Evolutionary conservation across 805 yeast species (phyloP).

Genomic region (Yamadazyma takamatsuzukensis): DNA sequence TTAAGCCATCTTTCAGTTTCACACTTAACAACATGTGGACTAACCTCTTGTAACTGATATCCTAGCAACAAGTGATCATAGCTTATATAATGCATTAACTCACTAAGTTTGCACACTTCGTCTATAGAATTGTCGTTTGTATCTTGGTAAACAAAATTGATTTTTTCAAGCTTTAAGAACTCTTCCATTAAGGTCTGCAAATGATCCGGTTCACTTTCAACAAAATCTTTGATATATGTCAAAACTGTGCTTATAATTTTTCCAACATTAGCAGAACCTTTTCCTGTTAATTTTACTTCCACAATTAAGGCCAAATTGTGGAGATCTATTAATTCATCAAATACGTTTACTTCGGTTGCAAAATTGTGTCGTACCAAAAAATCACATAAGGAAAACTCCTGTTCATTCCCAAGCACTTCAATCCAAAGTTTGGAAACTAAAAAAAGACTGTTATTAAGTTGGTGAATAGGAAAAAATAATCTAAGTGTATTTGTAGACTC

Average conservation of each 20-base stretch:
- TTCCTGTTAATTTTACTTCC: slow-evolving; percentile 46
- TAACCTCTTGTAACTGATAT: slow-evolving; percentile 3
- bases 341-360: slow-evolving; percentile 40
- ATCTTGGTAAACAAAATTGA: slow-evolving; percentile 41
- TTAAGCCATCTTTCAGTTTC: slow-evolving; percentile 10
- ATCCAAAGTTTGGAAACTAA: slow-evolving; percentile 42
- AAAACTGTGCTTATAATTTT: slow-evolving; percentile 33
- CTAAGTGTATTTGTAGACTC: slow-evolving; percentile 21
- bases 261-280: slow-evolving; percentile 39
- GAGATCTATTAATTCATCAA: slow-evolving; percentile 33
- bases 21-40: slow-evolving; percentile 2
- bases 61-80: slow-evolving; percentile 11
- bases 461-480: slow-evolving; percentile 33
- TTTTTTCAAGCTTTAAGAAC: slow-evolving; percentile 41
- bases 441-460: slow-evolving; percentile 7
- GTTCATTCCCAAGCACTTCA: slow-evolving; percentile 62
- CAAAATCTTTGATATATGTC: slow-evolving; percentile 8
- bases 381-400: slow-evolving; percentile 45
- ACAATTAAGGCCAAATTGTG: slow-evolving; percentile 41
- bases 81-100: slow-evolving; percentile 27
- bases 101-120: slow-evolving; percentile 44
- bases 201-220: slow-evolving; percentile 11
- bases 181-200: slow-evolving; percentile 46
- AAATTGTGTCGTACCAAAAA: slow-evolving; percentile 26
- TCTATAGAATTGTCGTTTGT: slow-evolving; percentile 37